Evolutionary conservation across 1,284 basidiomycete genomes (phyloP), one percentile per base, ranked within the genome.

Genomic region (Leccinum fuscescens): DNA sequence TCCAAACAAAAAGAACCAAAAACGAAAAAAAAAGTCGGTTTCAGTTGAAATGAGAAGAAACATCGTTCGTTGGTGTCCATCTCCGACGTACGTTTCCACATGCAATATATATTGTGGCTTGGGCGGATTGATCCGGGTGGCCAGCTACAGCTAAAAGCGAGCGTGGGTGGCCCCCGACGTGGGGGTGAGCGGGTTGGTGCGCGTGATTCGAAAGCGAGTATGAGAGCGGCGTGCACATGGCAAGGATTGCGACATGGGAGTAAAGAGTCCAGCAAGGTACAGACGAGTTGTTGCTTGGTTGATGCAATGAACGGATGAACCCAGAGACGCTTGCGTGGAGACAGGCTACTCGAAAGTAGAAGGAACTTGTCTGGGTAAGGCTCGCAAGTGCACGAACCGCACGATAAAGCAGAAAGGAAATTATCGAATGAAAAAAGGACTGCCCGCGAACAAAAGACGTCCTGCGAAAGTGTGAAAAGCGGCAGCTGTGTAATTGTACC

Each of bases 341-440:
- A 64, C 56, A 59, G 56, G 59, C 62, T 65, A 70, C 61, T 66
- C 54, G 55, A 63, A 66, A 52, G 54, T 65, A 27, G 69, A 64
- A 58, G 53, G 55, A 56, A 54, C 22, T 64, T 33, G 65, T 60
- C 62, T 60, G 58, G 59, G 51, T 59, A 65, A 60, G 62, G 56
- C 55, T 62, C 56, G 61, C 17, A 51, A 54, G 55, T 56, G 60
- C 58, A 65, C 31, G 51, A 62, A 71, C 71, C 66, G 56, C 66
- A 63, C 51, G 60, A 61, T 59, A 63, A 61, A 70, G 68, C 62
- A 71, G 65, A 61, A 48, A 59, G 65, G 64, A 62, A 72, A 65
- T 73, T 71, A 74, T 67, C 73, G 64, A 66, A 75, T 27, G 60
- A 67, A 60, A 73, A 65, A 64, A 44, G 66, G 65, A 55, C 65